Evolutionary conservation across 202 grass and related monocot genomes (phyloP), one percentile per base, ranked within the genome.

Genomic region (Digitaria exilis): DNA sequence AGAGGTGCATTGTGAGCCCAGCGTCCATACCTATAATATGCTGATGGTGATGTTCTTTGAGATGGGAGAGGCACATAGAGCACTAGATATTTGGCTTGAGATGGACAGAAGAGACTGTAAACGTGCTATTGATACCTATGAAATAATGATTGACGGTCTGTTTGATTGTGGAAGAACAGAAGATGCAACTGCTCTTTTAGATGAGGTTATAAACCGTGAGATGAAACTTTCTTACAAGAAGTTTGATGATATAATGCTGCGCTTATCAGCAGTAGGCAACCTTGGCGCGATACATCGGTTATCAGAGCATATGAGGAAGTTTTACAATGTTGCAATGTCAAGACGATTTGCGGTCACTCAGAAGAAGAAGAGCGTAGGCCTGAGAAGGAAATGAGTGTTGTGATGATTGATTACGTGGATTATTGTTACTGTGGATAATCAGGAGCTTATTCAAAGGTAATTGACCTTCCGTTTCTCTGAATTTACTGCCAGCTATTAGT

Each of bases 11-110:
- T 98, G 91, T 76, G 93, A 98, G 80, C 96, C 93, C 44, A 98
- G 93, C 77, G 87, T 98, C 30, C 96, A 98, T 77, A 92, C 96
- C 17, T 98, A 98, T 72, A 94, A 94, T 75, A 98, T 98, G 93
- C 64, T 98, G 56, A 94, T 98, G 79, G 30, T 80, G 79, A 95
- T 98, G 92, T 98, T 92, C 87, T 96, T 96, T 24, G 75, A 85
- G 69, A 98, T 90, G 66, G 83, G 80, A 44, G 89, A 96, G 54
- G 85, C 93, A 16, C 60, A 89, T 83, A 91, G 82, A 52, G 93
- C 96, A 56, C 76, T 94, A 5, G 54, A 92, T 78, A 94, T 92
- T 50, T 94, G 96, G 93, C 78, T 77, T 30, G 93, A 98, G 78
- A 98, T 98, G 87, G 89, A 98, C 76, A 88, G 22, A 16, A 85